Evolutionary conservation across 2,329 filamentous ascomycete species (phyloP).

Genomic region (Trichoderma asperellum): DNA sequence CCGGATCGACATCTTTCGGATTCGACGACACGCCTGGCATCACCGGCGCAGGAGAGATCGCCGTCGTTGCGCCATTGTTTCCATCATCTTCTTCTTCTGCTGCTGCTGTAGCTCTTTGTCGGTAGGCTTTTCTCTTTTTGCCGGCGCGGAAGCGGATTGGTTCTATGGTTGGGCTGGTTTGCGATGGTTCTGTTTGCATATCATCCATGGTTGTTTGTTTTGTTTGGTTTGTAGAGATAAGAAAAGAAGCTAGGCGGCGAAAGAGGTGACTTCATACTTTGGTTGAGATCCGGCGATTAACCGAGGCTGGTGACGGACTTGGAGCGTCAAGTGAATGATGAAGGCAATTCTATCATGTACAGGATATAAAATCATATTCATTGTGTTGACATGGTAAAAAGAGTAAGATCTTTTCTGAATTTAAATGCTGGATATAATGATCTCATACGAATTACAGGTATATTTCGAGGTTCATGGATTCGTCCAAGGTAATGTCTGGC

Average conservation of each 20-base stretch:
- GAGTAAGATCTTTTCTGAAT: conserved; percentile 35
- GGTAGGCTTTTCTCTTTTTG: conserved; percentile 65
- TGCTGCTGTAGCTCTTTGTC: conserved; percentile 48
- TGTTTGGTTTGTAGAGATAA: neutral
- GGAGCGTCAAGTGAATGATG: neutral
- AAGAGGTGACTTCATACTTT: conserved; percentile 27
- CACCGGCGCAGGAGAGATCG: neutral
- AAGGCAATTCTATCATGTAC: neutral
- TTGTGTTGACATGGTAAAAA: conserved; percentile 39
- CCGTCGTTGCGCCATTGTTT: neutral
- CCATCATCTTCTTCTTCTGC: neutral
- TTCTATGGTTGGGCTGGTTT: conserved; percentile 29
- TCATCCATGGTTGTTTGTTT: conserved; percentile 32
- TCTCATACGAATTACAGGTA: conserved; percentile 46
- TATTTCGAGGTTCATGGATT: conserved; percentile 65
- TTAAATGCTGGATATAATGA: neutral
- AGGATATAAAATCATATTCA: neutral
- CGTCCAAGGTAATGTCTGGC: conserved; percentile 63
- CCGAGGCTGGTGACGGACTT: neutral
- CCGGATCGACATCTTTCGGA: neutral
- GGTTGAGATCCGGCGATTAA: conserved; percentile 16
- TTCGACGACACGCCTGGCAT: conserved; percentile 18
- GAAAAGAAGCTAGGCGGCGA: neutral
- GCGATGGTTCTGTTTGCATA: conserved; percentile 32
- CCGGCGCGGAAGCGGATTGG: conserved; percentile 57